Percentiles rank a stretch among this genome's conserved stretches.
These are phyloP conservation scores for Kwoniella pini DNA, from an alignment of 768 basidiomycete genomes.

Conservation along the genomic window DNA sequence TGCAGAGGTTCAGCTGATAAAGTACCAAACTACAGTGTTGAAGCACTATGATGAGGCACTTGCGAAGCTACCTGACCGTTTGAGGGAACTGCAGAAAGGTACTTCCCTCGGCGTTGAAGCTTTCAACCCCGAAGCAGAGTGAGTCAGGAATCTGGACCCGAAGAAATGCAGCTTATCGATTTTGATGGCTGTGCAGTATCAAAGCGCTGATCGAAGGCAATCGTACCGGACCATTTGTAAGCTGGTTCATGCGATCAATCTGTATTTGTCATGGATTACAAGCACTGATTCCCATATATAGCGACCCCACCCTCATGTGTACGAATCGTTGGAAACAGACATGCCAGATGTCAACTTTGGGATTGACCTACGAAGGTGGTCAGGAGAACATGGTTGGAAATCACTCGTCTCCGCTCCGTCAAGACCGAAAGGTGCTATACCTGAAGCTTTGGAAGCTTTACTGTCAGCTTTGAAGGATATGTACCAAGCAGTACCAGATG, in stretches of 20 bases:
- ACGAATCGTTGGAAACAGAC: slow-evolving; percentile 66
- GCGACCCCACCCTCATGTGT: slow-evolving; percentile 77
- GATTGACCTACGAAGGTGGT: slow-evolving; percentile 87
- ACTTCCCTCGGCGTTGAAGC: slow-evolving; percentile 75
- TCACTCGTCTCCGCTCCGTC: slow-evolving; percentile 56
- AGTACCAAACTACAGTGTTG: slow-evolving; percentile 60
- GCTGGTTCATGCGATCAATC: not conserved
- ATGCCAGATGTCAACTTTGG: slow-evolving; percentile 86
- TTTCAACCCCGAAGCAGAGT: slow-evolving; percentile 83
- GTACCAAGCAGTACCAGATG: slow-evolving; percentile 67
- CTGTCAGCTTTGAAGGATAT: slow-evolving; percentile 66
- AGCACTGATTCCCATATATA: not conserved
- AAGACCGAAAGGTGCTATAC: slow-evolving; percentile 61
- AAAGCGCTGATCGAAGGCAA: slow-evolving; percentile 83
- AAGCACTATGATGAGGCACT: slow-evolving; percentile 84
- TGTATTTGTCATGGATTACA: not conserved
- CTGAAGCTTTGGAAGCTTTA: slow-evolving; percentile 71
- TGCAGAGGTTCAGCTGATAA: slow-evolving; percentile 15
- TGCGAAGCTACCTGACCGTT: slow-evolving; percentile 67
- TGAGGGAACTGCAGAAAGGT: slow-evolving; percentile 67
- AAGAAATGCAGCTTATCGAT: not conserved
- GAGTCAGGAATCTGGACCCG: no score
- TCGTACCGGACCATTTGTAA: slow-evolving; percentile 81
- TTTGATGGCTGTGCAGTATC: slow-evolving; percentile 23
- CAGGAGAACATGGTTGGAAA: slow-evolving; percentile 72